These are phyloP conservation scores for Erysimum cheiranthoides DNA, from an alignment of 345 rosid genomes.

Conservation along the genomic window DNA sequence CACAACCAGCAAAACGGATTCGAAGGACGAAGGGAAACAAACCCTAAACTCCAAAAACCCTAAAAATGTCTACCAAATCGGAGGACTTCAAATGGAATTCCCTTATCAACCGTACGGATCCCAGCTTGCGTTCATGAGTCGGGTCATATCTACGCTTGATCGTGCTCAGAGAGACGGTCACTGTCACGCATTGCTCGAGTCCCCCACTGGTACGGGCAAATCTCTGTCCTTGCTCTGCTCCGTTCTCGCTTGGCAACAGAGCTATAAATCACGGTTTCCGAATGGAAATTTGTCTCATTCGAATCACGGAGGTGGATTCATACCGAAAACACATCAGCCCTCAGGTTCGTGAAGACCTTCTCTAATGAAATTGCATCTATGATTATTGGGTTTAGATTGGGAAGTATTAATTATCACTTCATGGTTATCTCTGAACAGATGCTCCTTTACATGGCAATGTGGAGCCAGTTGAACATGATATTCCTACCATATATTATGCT, in stretches of 20 bases:
- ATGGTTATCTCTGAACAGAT: constrained; percentile 43
- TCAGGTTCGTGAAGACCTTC: constrained; percentile 52
- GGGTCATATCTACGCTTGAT: constrained; percentile 89
- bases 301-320: constrained; percentile 84
- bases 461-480: constrained; percentile 54
- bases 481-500: constrained; percentile 79
- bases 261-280: constrained; percentile 51
- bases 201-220: constrained; percentile 97
- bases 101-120: constrained; percentile 96
- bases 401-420: not conserved
- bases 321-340: constrained; percentile 72
- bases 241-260: constrained; percentile 89
- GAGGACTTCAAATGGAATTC: constrained; percentile 81
- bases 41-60: constrained; percentile 50
- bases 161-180: constrained; percentile 87
- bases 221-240: constrained; percentile 98
- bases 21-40: constrained; percentile 43
- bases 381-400: constrained; percentile 22
- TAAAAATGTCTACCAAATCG: constrained; percentile 59
- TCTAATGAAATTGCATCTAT: not conserved
- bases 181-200: constrained; percentile 91
- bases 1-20: constrained; percentile 30
- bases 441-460: constrained; percentile 43
- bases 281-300: constrained; percentile 51
- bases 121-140: constrained; percentile 94